Evolutionary conservation across 495 filamentous ascomycete genomes (phyloP).

Genomic region (Hypoxylon perforatum): DNA sequence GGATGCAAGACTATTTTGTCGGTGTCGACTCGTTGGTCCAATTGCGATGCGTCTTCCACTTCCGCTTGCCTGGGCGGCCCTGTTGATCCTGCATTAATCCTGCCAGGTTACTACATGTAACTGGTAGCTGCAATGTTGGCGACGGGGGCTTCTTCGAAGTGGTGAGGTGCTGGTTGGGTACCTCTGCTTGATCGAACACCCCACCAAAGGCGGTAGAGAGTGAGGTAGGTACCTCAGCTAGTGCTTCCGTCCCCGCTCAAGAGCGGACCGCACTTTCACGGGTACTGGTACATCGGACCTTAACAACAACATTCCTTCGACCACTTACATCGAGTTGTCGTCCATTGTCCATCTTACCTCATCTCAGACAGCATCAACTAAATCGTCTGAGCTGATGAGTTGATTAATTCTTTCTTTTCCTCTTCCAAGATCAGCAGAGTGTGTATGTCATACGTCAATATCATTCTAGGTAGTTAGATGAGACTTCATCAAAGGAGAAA

Average conservation of each 20-base stretch:
- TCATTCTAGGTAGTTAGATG: not conserved
- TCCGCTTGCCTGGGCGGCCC: conserved; percentile 29
- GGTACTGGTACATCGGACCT: conserved; percentile 37
- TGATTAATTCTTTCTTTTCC: not conserved
- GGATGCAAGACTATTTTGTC: conserved; percentile 24
- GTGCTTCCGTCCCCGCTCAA: conserved; percentile 23
- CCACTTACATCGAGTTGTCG: conserved; percentile 8
- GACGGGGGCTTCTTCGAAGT: conserved; percentile 6
- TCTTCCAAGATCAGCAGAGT: conserved; percentile 19
- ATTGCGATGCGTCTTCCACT: conserved; percentile 26
- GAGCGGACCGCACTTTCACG: conserved; percentile 4
- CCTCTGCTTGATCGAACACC: conserved; percentile 17
- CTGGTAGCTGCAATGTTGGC: conserved; percentile 17
- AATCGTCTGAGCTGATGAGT: no score
- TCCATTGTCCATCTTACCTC: conserved; percentile 33
- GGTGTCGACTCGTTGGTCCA: conserved; percentile 30
- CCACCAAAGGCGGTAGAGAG: conserved; percentile 30
- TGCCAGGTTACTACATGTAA: not conserved
- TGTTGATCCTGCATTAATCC: conserved; percentile 39
- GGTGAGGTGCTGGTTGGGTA: conserved; percentile 24
- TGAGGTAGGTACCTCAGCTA: conserved; percentile 24
- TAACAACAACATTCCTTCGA: conserved; percentile 20
- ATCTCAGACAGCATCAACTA: no score
- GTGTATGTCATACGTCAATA: conserved; percentile 4
- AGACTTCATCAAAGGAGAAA: conserved; percentile 9